Conservation (phyloP, 345 rosid species). For the Citrus inodora region DNA sequence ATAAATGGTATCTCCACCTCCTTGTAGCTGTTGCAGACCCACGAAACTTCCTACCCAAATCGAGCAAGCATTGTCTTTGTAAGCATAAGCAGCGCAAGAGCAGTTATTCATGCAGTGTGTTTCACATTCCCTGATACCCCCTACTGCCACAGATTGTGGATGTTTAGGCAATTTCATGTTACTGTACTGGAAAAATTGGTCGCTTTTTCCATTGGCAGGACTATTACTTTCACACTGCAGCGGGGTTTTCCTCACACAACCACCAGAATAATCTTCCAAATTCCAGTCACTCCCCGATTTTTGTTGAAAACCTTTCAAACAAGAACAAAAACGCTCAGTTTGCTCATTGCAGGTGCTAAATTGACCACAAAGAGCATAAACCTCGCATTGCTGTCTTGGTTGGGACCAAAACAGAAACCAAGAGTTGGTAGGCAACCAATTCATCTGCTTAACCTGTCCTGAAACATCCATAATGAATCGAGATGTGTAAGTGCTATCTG, state of each 20-base stretch:
- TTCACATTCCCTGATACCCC: slow-evolving; percentile 34
- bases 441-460: slow-evolving; percentile 53
- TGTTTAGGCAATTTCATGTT: slow-evolving; percentile 23
- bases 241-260: slow-evolving; percentile 46
- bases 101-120: slow-evolving; percentile 49
- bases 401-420: slow-evolving; percentile 76
- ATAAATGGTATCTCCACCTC: slow-evolving; percentile 34
- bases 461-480: slow-evolving; percentile 41
- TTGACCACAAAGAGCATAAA: slow-evolving; percentile 63
- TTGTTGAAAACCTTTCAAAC: slow-evolving; percentile 51
- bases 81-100: slow-evolving; percentile 67
- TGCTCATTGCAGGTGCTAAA: slow-evolving; percentile 52
- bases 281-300: slow-evolving; percentile 37
- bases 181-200: slow-evolving; percentile 24
- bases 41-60: slow-evolving; percentile 54
- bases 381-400: slow-evolving; percentile 65
- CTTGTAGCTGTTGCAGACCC: slow-evolving; percentile 37
- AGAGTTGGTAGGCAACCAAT: slow-evolving; percentile 30
- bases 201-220: slow-evolving; percentile 24
- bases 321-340: slow-evolving; percentile 42
- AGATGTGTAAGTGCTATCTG: slow-evolving; percentile 7
- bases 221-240: slow-evolving; percentile 40
- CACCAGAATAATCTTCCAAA: slow-evolving; percentile 51
- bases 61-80: slow-evolving; percentile 33
- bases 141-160: slow-evolving; percentile 8